Conservation (phyloP, 2,329 filamentous ascomycete genomes). For the Talaromyces sp. region DNA sequence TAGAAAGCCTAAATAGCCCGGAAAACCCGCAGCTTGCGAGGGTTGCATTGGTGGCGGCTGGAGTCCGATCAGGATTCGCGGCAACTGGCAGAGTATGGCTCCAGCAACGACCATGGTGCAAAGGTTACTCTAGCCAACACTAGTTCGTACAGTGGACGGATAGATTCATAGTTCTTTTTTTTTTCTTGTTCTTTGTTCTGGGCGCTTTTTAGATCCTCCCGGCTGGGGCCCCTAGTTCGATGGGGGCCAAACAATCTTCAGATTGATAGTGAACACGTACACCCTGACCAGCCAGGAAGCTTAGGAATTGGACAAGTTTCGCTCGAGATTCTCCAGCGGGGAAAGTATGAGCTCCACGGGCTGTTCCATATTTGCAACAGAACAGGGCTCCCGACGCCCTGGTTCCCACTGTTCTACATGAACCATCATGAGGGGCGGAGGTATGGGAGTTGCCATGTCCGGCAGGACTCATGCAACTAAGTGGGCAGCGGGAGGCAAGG, state of each 20-base stretch:
- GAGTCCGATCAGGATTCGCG: conserved; percentile 7
- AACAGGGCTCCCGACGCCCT: background rate
- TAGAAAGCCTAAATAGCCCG: background rate
- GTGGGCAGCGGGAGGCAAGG: no score
- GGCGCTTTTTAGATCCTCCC: no score
- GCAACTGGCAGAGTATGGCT: background rate
- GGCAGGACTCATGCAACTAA: background rate
- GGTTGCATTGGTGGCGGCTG: conserved; percentile 6
- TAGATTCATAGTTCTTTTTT: no score
- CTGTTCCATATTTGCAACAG: conserved; percentile 1
- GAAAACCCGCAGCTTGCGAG: background rate
- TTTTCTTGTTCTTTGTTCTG: no score
- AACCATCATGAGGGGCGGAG: background rate
- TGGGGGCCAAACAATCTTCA: background rate
- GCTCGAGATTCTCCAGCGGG: background rate
- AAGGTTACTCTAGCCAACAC: no score
- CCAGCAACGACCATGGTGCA: background rate
- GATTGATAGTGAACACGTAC: conserved; percentile 4
- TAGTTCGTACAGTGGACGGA: no score
- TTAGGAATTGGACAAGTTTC: conserved; percentile 11
- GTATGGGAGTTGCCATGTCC: background rate
- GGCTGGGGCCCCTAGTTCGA: background rate
- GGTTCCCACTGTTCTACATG: background rate
- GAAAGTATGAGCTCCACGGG: conserved; percentile 1
- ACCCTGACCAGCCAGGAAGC: background rate